These are phyloP conservation scores for Eucalyptus lansdowneana DNA, from an alignment of 345 rosid genomes.

Conservation along the genomic window DNA sequence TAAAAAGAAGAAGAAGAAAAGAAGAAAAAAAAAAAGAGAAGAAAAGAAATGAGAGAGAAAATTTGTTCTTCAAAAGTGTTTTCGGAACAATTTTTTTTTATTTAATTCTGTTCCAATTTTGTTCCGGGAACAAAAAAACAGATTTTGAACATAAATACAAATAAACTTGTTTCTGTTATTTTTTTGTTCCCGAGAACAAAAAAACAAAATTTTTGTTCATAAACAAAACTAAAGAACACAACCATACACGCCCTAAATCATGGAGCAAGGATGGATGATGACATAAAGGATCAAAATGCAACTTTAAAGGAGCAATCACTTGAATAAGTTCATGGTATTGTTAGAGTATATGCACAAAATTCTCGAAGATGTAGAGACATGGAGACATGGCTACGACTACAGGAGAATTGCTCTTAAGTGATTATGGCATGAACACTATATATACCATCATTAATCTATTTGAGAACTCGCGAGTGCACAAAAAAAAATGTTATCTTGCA, in stretches of 20 bases:
- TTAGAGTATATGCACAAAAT: not conserved
- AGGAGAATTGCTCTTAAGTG: not conserved
- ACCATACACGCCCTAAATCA: not conserved
- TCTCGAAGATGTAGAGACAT: not conserved
- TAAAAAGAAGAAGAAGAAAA: too few species aligned
- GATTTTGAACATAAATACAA: too few species aligned
- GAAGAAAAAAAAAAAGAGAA: too few species aligned
- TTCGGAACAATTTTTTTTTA: too few species aligned
- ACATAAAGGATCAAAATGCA: not conserved
- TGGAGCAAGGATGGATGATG: not conserved
- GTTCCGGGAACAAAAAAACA: too few species aligned
- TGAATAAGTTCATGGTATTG: not conserved
- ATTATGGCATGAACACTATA: too few species aligned
- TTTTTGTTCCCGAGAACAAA: too few species aligned
- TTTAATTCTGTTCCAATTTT: too few species aligned
- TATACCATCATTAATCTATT: not conserved
- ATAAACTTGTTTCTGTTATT: rapidly evolving
- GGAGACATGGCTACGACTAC: not conserved
- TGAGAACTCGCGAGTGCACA: not conserved
- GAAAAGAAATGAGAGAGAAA: too few species aligned
- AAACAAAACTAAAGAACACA: too few species aligned
- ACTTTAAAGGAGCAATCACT: not conserved
- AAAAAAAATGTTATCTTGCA: not conserved
- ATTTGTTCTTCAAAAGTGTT: too few species aligned
- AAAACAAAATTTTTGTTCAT: too few species aligned